Percentiles rank a stretch among this genome's conserved stretches.
Evolutionary conservation across 345 rosid genomes (phyloP).

Genomic region (Dovyalis caffra): DNA sequence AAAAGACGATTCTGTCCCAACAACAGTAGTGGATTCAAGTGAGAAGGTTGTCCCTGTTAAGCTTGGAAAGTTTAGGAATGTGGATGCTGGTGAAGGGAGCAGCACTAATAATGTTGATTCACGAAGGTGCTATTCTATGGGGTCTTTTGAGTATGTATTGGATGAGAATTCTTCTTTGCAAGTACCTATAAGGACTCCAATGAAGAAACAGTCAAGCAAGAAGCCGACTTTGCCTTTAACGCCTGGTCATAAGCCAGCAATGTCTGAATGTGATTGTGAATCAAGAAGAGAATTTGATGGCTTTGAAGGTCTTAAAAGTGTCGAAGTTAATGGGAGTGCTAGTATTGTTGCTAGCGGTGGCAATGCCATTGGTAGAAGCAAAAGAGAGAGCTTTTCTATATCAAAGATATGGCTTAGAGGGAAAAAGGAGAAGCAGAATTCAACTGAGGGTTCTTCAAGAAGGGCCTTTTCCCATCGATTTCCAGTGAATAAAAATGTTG

Average conservation of each 20-base stretch:
- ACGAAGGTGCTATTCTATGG: slow-evolving; percentile 95
- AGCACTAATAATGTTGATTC: slow-evolving; percentile 48
- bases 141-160: slow-evolving; percentile 93
- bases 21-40: slow-evolving; percentile 34
- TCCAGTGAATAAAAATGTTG: slow-evolving; percentile 33
- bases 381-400: slow-evolving; percentile 74
- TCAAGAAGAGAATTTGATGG: slow-evolving; percentile 56
- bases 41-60: slow-evolving; percentile 78
- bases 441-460: slow-evolving; percentile 45
- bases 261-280: slow-evolving; percentile 67
- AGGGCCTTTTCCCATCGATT: slow-evolving; percentile 64
- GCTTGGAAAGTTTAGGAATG: slow-evolving; percentile 80
- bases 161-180: slow-evolving; percentile 67
- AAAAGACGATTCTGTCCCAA: slow-evolving; percentile 29
- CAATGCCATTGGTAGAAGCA: slow-evolving; percentile 28
- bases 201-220: slow-evolving; percentile 57
- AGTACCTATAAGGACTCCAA: slow-evolving; percentile 65
- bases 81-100: slow-evolving; percentile 58
- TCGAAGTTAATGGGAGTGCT: slow-evolving; percentile 20
- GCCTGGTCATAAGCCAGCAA: slow-evolving; percentile 65
- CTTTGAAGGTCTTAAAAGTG: slow-evolving; percentile 27
- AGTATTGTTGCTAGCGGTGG: slow-evolving; percentile 16
- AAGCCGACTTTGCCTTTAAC: slow-evolving; percentile 49
- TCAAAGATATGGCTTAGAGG: slow-evolving; percentile 90
- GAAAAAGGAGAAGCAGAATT: slow-evolving; percentile 49